These are phyloP conservation scores for Margaritispora aquatica DNA, from an alignment of 495 filamentous ascomycete genomes.

Conservation along the genomic window DNA sequence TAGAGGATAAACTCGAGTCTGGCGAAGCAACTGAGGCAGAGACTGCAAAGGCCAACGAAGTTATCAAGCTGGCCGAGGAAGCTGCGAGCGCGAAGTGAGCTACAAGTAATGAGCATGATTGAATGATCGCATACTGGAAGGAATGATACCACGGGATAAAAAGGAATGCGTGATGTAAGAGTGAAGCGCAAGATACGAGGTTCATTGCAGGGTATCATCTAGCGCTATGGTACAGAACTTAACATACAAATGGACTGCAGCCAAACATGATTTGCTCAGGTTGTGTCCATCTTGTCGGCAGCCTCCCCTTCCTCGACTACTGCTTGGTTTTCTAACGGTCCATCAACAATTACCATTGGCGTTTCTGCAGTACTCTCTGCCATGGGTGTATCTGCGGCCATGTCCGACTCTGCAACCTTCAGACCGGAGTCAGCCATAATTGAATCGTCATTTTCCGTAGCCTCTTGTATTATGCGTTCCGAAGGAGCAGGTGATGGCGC, in stretches of 20 bases:
- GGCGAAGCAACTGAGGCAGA: slow-evolving; percentile 55
- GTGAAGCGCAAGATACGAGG: slow-evolving; percentile 6
- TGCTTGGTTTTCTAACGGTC: slow-evolving; percentile 26
- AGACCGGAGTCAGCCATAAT: slow-evolving; percentile 17
- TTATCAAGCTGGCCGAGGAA: slow-evolving; percentile 12
- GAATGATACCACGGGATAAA: slow-evolving; percentile 23
- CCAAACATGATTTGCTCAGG: slow-evolving; percentile 21
- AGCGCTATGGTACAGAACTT: slow-evolving; percentile 19
- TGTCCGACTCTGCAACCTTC: slow-evolving; percentile 9
- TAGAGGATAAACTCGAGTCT: slow-evolving; percentile 52
- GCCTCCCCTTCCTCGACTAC: slow-evolving; percentile 17
- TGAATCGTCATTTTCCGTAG: slow-evolving; percentile 53
- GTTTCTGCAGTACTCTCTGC: slow-evolving; percentile 37
- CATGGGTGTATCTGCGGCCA: slow-evolving; percentile 22
- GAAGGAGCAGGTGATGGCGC: slow-evolving; percentile 23
- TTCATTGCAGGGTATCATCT: slow-evolving; percentile 25
- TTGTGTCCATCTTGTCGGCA: slow-evolving; percentile 67
- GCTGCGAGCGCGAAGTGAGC: slow-evolving; percentile 8
- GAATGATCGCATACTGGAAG: neutral
- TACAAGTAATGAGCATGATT: neutral
- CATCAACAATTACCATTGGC: slow-evolving; percentile 45
- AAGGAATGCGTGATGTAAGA: slow-evolving; percentile 3
- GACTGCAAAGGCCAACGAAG: slow-evolving; percentile 50
- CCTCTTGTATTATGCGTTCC: slow-evolving; percentile 26
- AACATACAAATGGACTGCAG: slow-evolving; percentile 9